Evolutionary conservation across 1,284 basidiomycete genomes (phyloP), one percentile per base, ranked within the genome.

Genomic region (Heterobasidion parviporum): DNA sequence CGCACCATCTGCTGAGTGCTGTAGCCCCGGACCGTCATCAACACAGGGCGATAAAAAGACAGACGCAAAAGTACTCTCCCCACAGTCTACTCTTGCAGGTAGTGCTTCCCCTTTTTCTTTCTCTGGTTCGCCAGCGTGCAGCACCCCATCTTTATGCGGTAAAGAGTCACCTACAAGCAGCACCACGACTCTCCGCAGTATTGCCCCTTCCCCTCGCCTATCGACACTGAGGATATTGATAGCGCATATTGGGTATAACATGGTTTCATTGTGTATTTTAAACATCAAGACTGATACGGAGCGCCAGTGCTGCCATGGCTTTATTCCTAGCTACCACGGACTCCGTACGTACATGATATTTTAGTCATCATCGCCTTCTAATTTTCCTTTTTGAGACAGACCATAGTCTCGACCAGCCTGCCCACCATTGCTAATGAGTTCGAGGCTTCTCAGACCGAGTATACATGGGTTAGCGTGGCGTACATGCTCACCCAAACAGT

Each of bases 401-500:
- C 87, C 2, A 87, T 92, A 57, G 85, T 92, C 44, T 92, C 89
- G 33, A 91, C 89, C 16, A 82, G 80, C 63, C 69, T 92, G 55
- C 89, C 89, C 16, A 90, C 87, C 9, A 90, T 92, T 59, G 74
- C 82, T 16, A 79, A 75, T 58, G 79, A 88, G 55, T 76, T 91
- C 44, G 59, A 73, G 36, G 87, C 85, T 16, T 78, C 83, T 47
- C 77, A 82, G 57, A 77, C 72, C 53, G 80, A 89, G 65, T 92
- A 90, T 64, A 87, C 85, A n/a, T 92, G 89, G 89, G 85, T 92
- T 53, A 85, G 82, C 26, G 84, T 89, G 44, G 77, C 86, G 18
- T 92, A 92, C 64, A 80, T 91, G 78, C 75, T 92, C 55, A 89
- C 89, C 2, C 89, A 92, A 65, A 91, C 89, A 2, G 87, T 85